These are phyloP conservation scores for Juncus effusus DNA, from an alignment of 176 grass and related monocot species.

Conservation along the genomic window DNA sequence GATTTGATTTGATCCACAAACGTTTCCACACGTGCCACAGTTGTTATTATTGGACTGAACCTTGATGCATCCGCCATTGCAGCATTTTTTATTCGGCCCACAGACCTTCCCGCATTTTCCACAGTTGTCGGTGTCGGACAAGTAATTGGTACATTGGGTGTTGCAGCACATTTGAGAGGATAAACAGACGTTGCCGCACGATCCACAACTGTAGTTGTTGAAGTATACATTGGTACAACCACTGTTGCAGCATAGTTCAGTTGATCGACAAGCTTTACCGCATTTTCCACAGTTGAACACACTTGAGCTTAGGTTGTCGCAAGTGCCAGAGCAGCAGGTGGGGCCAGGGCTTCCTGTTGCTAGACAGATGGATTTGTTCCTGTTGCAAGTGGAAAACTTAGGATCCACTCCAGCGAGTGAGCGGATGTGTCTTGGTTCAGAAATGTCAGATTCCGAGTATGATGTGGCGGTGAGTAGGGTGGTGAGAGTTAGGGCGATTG, in stretches of 20 bases:
- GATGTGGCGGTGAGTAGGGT: background rate
- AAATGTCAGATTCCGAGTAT: background rate
- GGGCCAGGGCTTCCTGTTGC: conserved; percentile 11
- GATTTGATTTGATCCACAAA: background rate
- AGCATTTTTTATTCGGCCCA: background rate
- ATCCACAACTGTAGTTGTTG: conserved; percentile 3
- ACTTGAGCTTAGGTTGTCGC: conserved; percentile 12
- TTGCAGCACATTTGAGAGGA: conserved; percentile 4
- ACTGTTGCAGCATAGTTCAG: conserved; percentile 2
- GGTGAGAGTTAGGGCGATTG: conserved; percentile 1
- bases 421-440: background rate
- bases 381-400: conserved; percentile 15
- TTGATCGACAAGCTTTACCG: background rate
- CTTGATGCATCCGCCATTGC: background rate
- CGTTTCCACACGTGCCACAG: conserved; percentile 5
- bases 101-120: conserved; percentile 16
- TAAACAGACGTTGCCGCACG: conserved; percentile 3
- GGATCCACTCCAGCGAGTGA: conserved; percentile 22
- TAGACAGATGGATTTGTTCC: background rate
- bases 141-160: background rate
- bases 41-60: background rate
- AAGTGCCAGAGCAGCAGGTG: conserved; percentile 4
- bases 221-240: background rate
- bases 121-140: conserved; percentile 11
- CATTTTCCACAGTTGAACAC: conserved; percentile 18